These are phyloP conservation scores for Rhizopus sp. DNA, from an alignment of 371 early-diverging fungal genomes.

Conservation along the genomic window DNA sequence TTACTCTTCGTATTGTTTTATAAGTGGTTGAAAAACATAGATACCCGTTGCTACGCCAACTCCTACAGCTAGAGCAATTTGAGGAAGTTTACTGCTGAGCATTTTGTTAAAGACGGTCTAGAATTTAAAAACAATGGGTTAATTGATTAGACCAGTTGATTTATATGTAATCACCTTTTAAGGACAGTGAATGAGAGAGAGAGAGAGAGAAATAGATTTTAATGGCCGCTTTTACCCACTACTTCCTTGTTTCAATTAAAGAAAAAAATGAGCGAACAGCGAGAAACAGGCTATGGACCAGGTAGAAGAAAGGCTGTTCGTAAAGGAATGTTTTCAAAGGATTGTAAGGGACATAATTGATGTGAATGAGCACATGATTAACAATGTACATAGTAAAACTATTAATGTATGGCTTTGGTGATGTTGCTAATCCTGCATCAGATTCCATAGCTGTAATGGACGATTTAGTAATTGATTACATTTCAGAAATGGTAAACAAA, in stretches of 20 bases:
- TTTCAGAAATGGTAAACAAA: slow-evolving; percentile 78
- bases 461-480: slow-evolving; percentile 90
- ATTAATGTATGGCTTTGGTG: slow-evolving; percentile 98
- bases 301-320: slow-evolving; percentile 54
- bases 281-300: slow-evolving; percentile 46
- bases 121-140: too few relatives aligned
- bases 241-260: too few relatives aligned
- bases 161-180: neutral
- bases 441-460: slow-evolving; percentile 95
- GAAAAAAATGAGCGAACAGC: slow-evolving; percentile 18
- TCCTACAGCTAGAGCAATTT: slow-evolving; percentile 37
- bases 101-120: slow-evolving; percentile 5
- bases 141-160: too few relatives aligned
- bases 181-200: neutral
- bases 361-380: neutral
- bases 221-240: too few relatives aligned
- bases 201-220: neutral
- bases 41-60: slow-evolving; percentile 48
- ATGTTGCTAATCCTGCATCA: slow-evolving; percentile 86
- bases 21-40: slow-evolving; percentile 48
- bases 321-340: slow-evolving; percentile 58
- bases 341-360: slow-evolving; percentile 32
- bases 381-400: slow-evolving; percentile 57
- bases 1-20: slow-evolving; percentile 49
- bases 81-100: slow-evolving; percentile 23